Percentiles rank a stretch among this genome's conserved stretches.
Conservation (phyloP, 768 basidiomycete species). For the Macrolepiota albuminosa region DNA sequence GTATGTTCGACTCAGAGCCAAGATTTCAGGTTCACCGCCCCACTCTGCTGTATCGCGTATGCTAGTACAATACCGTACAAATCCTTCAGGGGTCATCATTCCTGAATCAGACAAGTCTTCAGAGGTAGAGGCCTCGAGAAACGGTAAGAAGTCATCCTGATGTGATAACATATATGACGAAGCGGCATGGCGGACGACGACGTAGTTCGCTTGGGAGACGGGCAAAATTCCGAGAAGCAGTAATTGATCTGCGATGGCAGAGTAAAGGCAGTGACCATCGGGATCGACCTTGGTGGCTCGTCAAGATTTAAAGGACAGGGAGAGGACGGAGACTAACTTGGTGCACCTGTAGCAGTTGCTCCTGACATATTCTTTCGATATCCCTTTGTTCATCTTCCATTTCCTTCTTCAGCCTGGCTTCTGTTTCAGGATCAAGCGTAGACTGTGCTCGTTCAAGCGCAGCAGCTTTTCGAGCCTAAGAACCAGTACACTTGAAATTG, state of each 20-base stretch:
- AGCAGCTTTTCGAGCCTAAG: constrained; percentile 70
- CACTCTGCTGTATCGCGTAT: constrained; percentile 85
- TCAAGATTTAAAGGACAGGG: not conserved
- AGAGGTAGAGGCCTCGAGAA: constrained; percentile 70
- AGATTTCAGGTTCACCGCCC: constrained; percentile 98
- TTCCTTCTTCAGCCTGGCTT: constrained; percentile 57
- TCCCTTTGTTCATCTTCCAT: constrained; percentile 62
- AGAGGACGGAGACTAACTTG: constrained; percentile 40
- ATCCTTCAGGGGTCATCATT: constrained; percentile 63
- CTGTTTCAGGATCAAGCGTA: constrained; percentile 51
- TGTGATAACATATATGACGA: constrained; percentile 79
- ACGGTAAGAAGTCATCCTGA: constrained; percentile 89
- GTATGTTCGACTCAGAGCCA: constrained; percentile 79
- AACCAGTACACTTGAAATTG: not conserved
- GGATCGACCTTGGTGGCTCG: constrained; percentile 65
- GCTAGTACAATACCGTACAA: constrained; percentile 67
- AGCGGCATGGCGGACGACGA: constrained; percentile 59
- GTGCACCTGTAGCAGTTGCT: constrained; percentile 57
- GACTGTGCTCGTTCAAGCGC: constrained; percentile 49
- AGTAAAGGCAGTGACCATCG: constrained; percentile 95
- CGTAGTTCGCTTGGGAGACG: constrained; percentile 52
- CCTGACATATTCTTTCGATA: constrained; percentile 61
- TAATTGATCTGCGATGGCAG: constrained; percentile 91
- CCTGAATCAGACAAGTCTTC: constrained; percentile 70
- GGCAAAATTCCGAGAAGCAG: constrained; percentile 64